Evolutionary conservation across 1,284 basidiomycete species (phyloP).

Genomic region (Golubevia sp.): DNA sequence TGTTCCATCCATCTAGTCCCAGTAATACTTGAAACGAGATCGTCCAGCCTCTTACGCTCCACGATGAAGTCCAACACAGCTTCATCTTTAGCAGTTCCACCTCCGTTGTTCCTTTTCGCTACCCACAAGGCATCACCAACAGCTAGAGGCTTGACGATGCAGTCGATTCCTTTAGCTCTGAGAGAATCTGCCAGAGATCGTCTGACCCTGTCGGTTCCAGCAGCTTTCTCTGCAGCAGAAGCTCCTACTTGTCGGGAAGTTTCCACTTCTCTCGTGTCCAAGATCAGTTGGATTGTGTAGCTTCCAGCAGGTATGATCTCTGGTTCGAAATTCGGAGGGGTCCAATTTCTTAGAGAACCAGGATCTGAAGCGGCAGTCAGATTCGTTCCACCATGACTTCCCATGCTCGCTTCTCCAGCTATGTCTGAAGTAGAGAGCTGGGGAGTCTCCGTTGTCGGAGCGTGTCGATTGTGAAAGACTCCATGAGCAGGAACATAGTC

Average conservation of each 20-base stretch:
- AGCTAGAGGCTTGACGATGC: conserved; percentile 37
- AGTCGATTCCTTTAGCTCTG: conserved; percentile 18
- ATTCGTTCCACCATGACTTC: neutral
- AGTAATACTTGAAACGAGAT: conserved; percentile 41
- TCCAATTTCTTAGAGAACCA: neutral
- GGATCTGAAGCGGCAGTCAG: neutral
- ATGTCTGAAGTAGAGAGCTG: neutral
- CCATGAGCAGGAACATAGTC: neutral
- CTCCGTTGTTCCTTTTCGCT: conserved; percentile 25
- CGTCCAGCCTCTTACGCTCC: conserved; percentile 50
- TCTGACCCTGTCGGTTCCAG: neutral
- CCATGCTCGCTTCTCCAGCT: neutral
- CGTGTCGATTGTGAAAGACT: neutral
- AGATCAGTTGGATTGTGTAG: conserved; percentile 39
- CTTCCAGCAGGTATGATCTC: conserved; percentile 28
- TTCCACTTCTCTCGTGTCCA: conserved; percentile 47
- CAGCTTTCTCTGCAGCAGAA: neutral
- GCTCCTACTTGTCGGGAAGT: neutral
- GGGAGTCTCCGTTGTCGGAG: neutral
- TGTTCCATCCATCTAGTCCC: conserved; percentile 52
- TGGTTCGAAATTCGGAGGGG: conserved; percentile 11
- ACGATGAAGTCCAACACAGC: conserved; percentile 49
- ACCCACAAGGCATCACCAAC: conserved; percentile 53
- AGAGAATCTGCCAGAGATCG: neutral
- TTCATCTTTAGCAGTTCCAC: conserved; percentile 26